phyloP scores from a whole-genome alignment of 805 yeast genomes.

The Kazachstania kunashirensis region DNA sequence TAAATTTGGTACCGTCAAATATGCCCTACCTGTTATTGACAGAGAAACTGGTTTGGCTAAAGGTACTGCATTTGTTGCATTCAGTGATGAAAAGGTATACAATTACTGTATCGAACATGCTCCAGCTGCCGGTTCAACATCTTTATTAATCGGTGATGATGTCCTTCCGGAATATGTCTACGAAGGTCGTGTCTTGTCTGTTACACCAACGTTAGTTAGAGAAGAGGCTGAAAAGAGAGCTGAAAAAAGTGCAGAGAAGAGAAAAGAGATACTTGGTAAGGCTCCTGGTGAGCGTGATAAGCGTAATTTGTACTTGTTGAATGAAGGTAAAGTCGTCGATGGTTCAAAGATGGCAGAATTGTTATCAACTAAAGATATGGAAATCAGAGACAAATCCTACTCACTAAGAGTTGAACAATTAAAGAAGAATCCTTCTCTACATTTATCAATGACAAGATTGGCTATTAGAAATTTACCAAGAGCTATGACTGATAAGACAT shows the following conservation, averaged over 20 bases:
- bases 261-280: conserved; percentile 72
- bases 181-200: conserved; percentile 82
- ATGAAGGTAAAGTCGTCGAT: conserved; percentile 86
- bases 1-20: conserved; percentile 78
- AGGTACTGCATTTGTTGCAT: conserved; percentile 95
- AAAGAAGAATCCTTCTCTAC: conserved; percentile 82
- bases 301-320: conserved; percentile 74
- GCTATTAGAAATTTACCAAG: conserved; percentile 93
- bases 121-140: conserved; percentile 55
- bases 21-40: conserved; percentile 90
- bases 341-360: conserved; percentile 68
- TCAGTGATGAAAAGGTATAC: conserved; percentile 50
- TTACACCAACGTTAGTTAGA: conserved; percentile 79
- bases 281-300: conserved; percentile 71
- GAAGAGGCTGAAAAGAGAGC: conserved; percentile 68
- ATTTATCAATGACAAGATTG: conserved; percentile 86
- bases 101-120: conserved; percentile 65
- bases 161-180: conserved; percentile 81
- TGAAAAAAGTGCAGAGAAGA: conserved; percentile 59
- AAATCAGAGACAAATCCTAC: conserved; percentile 79
- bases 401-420: conserved; percentile 81
- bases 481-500: conserved; percentile 76
- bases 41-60: conserved; percentile 74
- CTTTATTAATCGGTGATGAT: conserved; percentile 82
- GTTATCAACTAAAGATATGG: conserved; percentile 65